phyloP scores from a whole-genome alignment of 805 yeast species.

The Starmerella davenportii region DNA sequence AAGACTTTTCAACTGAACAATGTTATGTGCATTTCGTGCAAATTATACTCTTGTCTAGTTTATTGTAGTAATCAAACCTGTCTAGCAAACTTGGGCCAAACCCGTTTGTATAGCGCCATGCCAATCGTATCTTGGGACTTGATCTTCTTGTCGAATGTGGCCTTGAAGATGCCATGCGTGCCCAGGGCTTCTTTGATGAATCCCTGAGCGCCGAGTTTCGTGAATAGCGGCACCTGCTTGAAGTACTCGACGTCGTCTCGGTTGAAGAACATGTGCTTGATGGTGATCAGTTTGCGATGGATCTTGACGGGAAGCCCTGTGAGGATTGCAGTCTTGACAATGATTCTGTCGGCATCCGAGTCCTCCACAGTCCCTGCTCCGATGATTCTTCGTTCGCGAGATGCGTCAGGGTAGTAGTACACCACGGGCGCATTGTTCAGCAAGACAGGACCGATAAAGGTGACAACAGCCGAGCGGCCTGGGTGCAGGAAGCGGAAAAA shows the following conservation, averaged over 20 bases:
- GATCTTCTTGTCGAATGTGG: conserved; percentile 78
- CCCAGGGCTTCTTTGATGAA: conserved; percentile 90
- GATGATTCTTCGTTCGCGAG: conserved; percentile 31
- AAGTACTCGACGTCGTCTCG: conserved; percentile 75
- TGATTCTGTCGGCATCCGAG: conserved; percentile 64
- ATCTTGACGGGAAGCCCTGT: conserved; percentile 94
- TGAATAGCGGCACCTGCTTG: conserved; percentile 80
- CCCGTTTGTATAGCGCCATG: conserved; percentile 83
- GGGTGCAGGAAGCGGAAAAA: conserved; percentile 68
- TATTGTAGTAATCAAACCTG: too few species aligned
- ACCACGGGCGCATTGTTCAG: conserved; percentile 43
- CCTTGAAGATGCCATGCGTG: conserved; percentile 96
- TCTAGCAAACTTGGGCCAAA: conserved; percentile 47
- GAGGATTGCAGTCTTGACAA: conserved; percentile 73
- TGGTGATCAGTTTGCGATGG: conserved; percentile 78
- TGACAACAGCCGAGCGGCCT: conserved; percentile 57
- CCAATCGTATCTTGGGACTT: conserved; percentile 85
- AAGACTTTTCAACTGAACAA: too few species aligned
- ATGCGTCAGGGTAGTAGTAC: conserved; percentile 14
- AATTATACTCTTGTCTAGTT: too few species aligned
- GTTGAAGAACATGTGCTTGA: conserved; percentile 94
- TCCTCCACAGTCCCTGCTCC: conserved; percentile 85
- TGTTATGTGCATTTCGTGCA: too few species aligned
- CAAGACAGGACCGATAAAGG: conserved; percentile 72
- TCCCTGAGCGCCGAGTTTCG: conserved; percentile 85